phyloP scores from a whole-genome alignment of 257 asterid species.

The Anisodus tanguticus region DNA sequence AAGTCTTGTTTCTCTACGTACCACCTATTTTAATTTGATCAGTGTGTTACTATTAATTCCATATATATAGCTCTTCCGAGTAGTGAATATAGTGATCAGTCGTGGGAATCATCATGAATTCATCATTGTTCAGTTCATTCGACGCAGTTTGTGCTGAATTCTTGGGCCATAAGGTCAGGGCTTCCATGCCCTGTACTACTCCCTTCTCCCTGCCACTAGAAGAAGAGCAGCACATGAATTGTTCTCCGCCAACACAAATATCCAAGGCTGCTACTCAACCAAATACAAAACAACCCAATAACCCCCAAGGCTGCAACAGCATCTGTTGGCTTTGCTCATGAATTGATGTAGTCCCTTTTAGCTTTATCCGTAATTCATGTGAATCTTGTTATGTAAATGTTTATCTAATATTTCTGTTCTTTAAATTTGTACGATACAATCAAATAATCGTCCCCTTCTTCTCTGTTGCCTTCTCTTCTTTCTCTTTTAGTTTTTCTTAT shows the following conservation, averaged over 20 bases:
- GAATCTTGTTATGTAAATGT: neutral
- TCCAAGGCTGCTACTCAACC: neutral
- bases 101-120: conserved; percentile 30
- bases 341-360: neutral
- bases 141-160: conserved; percentile 49
- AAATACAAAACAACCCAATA: neutral
- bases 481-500: neutral
- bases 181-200: neutral
- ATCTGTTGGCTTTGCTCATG: conserved; percentile 10
- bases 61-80: neutral
- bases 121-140: conserved; percentile 50
- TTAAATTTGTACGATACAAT: neutral
- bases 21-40: no score
- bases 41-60: no score
- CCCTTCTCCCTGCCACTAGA: neutral
- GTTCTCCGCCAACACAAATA: neutral
- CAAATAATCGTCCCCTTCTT: neutral
- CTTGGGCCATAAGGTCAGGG: conserved; percentile 31
- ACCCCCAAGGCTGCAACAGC: neutral
- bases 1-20: no score
- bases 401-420: neutral
- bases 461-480: neutral
- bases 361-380: neutral
- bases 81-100: neutral
- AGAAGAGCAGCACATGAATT: neutral